Conservation (phyloP, 805 yeast genomes). For the Wickerhamomyces queroliae region DNA sequence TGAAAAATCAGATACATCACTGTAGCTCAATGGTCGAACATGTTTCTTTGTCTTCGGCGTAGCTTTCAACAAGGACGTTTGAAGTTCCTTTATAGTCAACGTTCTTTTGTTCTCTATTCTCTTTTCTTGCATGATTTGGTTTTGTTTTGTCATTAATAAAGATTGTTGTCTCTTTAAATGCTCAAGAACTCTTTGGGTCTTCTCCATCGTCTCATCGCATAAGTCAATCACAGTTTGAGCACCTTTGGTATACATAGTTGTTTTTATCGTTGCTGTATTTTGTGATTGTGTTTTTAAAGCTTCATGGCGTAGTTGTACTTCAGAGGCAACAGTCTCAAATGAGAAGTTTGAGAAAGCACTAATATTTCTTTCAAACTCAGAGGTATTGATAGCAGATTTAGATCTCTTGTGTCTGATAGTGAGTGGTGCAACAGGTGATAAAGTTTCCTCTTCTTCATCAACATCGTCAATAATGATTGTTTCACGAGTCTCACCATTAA, state of each 20-base stretch:
- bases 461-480: constrained; percentile 20
- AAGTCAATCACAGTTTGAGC: constrained; percentile 15
- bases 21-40: constrained; percentile 2
- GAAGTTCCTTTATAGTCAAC: constrained; percentile 7
- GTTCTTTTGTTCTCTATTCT: constrained; percentile 9
- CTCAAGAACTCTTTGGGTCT: constrained; percentile 16
- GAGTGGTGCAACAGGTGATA: background rate
- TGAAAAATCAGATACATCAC: too few species aligned
- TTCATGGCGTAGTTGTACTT: constrained; percentile 13
- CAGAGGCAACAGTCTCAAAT: constrained; percentile 20
- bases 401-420: constrained; percentile 5
- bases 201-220: constrained; percentile 21
- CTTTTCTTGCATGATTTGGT: constrained; percentile 10
- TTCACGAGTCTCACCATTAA: constrained; percentile 17
- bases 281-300: background rate
- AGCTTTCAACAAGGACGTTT: constrained; percentile 7
- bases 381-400: constrained; percentile 6
- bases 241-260: too few species aligned
- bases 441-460: constrained; percentile 2
- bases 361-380: constrained; percentile 1
- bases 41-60: background rate
- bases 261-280: too few species aligned
- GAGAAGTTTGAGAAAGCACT: constrained; percentile 14
- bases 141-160: constrained; percentile 9
- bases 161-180: constrained; percentile 20